A percentile compares a stretch with the other conserved stretches of the same genome.
phyloP scores from a whole-genome alignment of 2,329 filamentous ascomycete genomes.

The Drechmeria coniospora region DNA sequence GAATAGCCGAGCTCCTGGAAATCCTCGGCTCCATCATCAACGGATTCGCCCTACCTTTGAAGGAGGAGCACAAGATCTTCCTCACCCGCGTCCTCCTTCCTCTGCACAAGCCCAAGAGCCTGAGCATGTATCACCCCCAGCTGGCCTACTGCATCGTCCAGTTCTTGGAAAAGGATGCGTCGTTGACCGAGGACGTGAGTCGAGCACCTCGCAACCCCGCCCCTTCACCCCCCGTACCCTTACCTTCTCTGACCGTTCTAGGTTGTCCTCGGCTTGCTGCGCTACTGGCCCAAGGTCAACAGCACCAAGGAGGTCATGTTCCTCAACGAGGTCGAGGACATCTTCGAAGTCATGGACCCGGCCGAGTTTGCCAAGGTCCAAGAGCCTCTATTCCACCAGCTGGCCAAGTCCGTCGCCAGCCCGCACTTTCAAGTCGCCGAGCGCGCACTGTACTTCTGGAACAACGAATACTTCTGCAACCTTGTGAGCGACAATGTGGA shows the following conservation, averaged over 20 bases:
- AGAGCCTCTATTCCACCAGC: conserved; percentile 89
- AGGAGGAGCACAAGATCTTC: conserved; percentile 98
- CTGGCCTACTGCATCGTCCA: conserved; percentile 98
- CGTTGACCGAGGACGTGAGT: conserved; percentile 83
- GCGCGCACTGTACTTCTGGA: conserved; percentile 97
- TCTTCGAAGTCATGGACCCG: conserved; percentile 99
- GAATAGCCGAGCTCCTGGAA: conserved; percentile 89
- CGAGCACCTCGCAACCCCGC: neutral
- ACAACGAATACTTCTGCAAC: conserved; percentile 99
- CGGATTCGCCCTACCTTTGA: conserved; percentile 87
- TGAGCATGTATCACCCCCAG: conserved; percentile 99
- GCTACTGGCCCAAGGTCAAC: conserved; percentile 99
- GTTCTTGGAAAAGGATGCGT: conserved; percentile 94
- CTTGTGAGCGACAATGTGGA: conserved; percentile 98
- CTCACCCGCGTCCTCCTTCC: conserved; percentile 84
- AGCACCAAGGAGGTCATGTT: conserved; percentile 99
- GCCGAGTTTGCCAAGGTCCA: conserved; percentile 98
- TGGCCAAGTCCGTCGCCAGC: conserved; percentile 94
- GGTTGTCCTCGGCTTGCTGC: conserved; percentile 85
- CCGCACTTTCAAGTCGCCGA: conserved; percentile 98
- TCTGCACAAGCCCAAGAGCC: conserved; percentile 92
- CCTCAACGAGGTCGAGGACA: conserved; percentile 96
- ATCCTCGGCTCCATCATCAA: conserved; percentile 99
- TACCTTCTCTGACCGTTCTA: no score
- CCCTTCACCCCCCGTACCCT: no score